phyloP scores from a whole-genome alignment of 352 stramenopile genomes.

The Thraustochytrium sp. region DNA sequence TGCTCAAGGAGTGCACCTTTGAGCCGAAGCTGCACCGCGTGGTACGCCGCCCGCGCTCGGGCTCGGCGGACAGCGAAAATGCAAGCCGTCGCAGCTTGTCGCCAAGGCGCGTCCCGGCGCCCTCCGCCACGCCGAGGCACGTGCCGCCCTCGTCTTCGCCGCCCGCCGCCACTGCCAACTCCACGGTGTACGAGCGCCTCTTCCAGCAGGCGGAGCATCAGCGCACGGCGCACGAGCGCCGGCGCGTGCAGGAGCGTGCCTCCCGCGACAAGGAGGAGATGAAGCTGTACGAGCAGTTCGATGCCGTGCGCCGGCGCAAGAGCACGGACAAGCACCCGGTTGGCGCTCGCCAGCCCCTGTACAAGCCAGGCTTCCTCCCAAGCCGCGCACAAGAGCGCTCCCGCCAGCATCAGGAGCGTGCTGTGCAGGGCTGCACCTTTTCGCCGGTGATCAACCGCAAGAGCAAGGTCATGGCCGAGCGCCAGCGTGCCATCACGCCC shows the following conservation, averaged over 20 bases:
- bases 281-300: not conserved
- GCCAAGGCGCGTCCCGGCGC: not conserved
- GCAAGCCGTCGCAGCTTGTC: not conserved
- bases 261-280: not conserved
- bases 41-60: not conserved
- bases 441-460: not conserved
- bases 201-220: conserved; percentile 1
- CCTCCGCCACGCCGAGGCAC: not conserved
- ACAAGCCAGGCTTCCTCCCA: not conserved
- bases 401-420: not conserved
- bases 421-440: not conserved
- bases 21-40: not conserved
- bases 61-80: not conserved
- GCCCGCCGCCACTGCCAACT: not conserved
- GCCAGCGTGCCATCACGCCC: not conserved
- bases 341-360: not conserved
- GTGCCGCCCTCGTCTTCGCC: not conserved
- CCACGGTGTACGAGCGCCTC: conserved; percentile 6
- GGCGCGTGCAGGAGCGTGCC: not conserved
- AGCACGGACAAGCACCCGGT: not conserved
- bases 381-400: not conserved
- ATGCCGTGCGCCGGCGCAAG: not conserved
- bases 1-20: conserved; percentile 35
- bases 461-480: not conserved
- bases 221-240: not conserved